Evolutionary conservation across 768 basidiomycete species (phyloP).

Genomic region (Myochromella boudieri): DNA sequence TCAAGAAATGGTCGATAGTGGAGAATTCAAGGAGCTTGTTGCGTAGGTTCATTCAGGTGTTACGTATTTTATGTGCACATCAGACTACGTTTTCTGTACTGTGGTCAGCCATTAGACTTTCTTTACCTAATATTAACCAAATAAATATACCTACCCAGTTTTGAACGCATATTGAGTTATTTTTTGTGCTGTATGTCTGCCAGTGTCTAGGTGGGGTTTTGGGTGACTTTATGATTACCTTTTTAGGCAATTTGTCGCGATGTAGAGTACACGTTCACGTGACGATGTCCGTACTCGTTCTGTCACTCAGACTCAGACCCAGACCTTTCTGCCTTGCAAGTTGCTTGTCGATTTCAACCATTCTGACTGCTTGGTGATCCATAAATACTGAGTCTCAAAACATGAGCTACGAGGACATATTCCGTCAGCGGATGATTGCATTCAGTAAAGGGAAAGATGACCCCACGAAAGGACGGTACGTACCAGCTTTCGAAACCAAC

Average conservation of each 20-base stretch:
- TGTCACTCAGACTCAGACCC: no score
- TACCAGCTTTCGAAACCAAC: neutral
- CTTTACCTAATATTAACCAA: neutral
- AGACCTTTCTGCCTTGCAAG: no score
- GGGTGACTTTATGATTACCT: no score
- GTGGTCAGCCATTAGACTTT: neutral
- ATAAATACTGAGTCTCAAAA: no score
- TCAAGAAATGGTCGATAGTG: constrained; percentile 80
- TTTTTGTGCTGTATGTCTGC: no score
- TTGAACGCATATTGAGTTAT: no score
- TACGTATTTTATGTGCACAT: neutral
- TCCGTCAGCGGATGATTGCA: neutral
- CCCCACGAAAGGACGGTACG: constrained; percentile 24
- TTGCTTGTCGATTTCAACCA: no score
- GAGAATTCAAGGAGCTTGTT: constrained; percentile 64
- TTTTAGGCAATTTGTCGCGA: no score
- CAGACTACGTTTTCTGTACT: neutral
- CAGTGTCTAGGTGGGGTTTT: no score
- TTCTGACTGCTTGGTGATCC: no score
- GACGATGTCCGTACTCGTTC: no score
- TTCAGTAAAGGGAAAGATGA: constrained; percentile 11
- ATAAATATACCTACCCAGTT: constrained; percentile 9
- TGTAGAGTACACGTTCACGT: constrained; percentile 11
- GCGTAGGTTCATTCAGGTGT: constrained; percentile 10
- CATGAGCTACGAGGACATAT: neutral